Percentiles rank a stretch among this genome's conserved stretches.
phyloP scores from a whole-genome alignment of 2,329 filamentous ascomycete genomes.

The Phymatotrichopsis omnivora region DNA sequence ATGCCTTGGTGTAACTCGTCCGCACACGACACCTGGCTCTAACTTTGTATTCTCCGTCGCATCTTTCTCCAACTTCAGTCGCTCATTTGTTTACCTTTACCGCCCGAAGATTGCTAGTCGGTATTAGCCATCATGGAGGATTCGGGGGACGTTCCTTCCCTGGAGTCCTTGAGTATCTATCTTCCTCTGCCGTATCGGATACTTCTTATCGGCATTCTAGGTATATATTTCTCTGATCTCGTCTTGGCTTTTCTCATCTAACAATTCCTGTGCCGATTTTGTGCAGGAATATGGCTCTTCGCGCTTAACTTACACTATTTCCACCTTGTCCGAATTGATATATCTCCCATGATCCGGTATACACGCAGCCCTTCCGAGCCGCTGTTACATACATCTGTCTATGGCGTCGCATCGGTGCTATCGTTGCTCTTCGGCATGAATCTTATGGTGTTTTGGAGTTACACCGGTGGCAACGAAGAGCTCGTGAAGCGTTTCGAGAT shows the following conservation, averaged over 20 bases:
- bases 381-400: slow-evolving; percentile 71
- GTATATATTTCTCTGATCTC: slow-evolving; percentile 41
- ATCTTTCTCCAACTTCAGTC: slow-evolving; percentile 11
- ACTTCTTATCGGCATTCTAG: slow-evolving; percentile 72
- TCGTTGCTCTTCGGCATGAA: slow-evolving; percentile 60
- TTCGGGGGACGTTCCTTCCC: slow-evolving; percentile 5
- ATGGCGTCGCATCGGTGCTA: slow-evolving; percentile 71
- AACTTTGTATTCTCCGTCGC: no score
- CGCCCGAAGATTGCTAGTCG: not conserved
- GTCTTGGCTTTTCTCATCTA: not conserved
- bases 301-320: slow-evolving; percentile 85
- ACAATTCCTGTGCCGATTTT: not conserved
- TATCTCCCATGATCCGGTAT: slow-evolving; percentile 77
- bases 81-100: slow-evolving; percentile 11
- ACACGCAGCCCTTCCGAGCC: slow-evolving; percentile 59
- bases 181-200: slow-evolving; percentile 86
- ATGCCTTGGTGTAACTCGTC: no score
- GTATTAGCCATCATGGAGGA: slow-evolving; percentile 9
- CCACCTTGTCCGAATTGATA: slow-evolving; percentile 68
- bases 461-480: slow-evolving; percentile 59
- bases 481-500: slow-evolving; percentile 71
- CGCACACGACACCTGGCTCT: no score
- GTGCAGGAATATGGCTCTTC: slow-evolving; percentile 85
- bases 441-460: slow-evolving; percentile 70
- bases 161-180: slow-evolving; percentile 72